Conservation (phyloP, 805 yeast species). For the Lachancea mirantina region DNA sequence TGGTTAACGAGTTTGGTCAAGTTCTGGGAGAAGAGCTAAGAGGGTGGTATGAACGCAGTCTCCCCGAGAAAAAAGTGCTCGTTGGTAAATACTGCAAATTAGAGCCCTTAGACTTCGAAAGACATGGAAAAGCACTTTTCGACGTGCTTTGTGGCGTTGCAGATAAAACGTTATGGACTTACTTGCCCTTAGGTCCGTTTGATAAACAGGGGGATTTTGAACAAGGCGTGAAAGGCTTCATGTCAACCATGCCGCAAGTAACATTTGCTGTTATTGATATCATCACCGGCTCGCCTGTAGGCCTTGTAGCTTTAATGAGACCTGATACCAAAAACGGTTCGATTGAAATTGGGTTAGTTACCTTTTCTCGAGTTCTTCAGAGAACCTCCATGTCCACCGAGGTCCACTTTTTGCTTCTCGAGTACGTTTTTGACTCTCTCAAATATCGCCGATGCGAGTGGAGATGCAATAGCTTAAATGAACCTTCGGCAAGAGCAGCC, state of each 20-base stretch:
- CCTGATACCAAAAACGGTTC: conserved; percentile 24
- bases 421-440: conserved; percentile 24
- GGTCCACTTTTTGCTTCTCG: conserved; percentile 25
- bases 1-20: conserved; percentile 6
- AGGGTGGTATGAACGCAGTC: conserved; percentile 11
- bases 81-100: conserved; percentile 14
- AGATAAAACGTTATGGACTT: conserved; percentile 15
- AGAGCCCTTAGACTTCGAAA: conserved; percentile 14
- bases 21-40: conserved; percentile 10
- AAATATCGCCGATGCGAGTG: conserved; percentile 31
- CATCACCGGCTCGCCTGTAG: conserved; percentile 19
- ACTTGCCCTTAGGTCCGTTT: conserved; percentile 16
- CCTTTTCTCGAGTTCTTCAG: conserved; percentile 16
- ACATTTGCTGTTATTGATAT: conserved; percentile 21
- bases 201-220: conserved; percentile 3
- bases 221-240: conserved; percentile 1
- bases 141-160: conserved; percentile 9
- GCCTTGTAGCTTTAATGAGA: conserved; percentile 22
- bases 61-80: conserved; percentile 10
- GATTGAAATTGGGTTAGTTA: conserved; percentile 27
- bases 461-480: conserved; percentile 30
- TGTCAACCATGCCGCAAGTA: background rate
- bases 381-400: conserved; percentile 29
- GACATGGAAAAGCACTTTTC: conserved; percentile 12
- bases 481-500: conserved; percentile 28